These are phyloP conservation scores for Alternaria infectoria DNA, from an alignment of 2,329 filamentous ascomycete genomes.

Conservation along the genomic window DNA sequence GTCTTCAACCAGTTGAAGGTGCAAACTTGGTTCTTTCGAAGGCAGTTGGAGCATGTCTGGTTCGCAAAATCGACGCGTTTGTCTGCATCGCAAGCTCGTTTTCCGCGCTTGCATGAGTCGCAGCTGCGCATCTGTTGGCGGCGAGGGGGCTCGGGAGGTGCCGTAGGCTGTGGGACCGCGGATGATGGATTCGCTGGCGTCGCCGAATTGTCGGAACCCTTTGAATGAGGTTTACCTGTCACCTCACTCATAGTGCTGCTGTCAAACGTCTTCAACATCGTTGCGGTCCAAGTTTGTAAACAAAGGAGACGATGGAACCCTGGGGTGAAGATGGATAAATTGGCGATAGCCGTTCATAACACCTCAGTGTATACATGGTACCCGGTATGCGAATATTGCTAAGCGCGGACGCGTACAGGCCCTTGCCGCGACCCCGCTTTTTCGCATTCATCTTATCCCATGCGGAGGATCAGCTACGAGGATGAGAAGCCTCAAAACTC, in stretches of 20 bases:
- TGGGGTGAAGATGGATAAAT: not conserved
- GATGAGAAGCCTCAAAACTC: constrained; percentile 1
- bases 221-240: not conserved
- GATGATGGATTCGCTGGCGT: not conserved
- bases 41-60: constrained; percentile 50
- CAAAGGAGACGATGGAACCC: not conserved
- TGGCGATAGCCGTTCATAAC: not conserved
- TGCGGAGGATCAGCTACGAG: constrained; percentile 13
- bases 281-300: not conserved
- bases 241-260: constrained; percentile 6
- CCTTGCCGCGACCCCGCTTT: constrained; percentile 10
- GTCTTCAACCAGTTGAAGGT: constrained; percentile 52
- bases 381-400: not conserved
- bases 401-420: constrained; percentile 2
- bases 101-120: constrained; percentile 54
- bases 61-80: constrained; percentile 32
- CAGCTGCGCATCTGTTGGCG: constrained; percentile 44
- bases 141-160: not conserved
- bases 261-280: constrained; percentile 7
- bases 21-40: constrained; percentile 52
- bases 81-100: constrained; percentile 52
- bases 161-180: not conserved
- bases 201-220: not conserved
- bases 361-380: not conserved
- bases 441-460: constrained; percentile 4